Evolutionary conservation across 2,329 filamentous ascomycete species (phyloP).

Genomic region (Ascosphaera apis): DNA sequence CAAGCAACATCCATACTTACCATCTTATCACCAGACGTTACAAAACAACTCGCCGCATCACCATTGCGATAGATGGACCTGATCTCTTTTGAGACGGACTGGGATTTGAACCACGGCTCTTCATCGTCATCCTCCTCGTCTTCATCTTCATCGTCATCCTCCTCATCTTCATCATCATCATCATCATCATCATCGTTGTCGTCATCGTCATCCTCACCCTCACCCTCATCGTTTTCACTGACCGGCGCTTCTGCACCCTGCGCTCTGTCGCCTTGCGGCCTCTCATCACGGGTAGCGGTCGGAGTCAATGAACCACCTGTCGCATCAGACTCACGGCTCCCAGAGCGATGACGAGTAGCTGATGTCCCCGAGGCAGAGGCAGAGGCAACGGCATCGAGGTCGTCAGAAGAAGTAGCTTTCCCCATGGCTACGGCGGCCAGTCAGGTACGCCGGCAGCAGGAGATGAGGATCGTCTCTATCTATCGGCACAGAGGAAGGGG

Average conservation of each 20-base stretch:
- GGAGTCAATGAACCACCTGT: not conserved
- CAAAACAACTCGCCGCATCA: conserved; percentile 77
- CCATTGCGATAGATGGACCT: conserved; percentile 73
- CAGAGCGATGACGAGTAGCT: not conserved
- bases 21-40: conserved; percentile 93
- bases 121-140: conserved; percentile 74
- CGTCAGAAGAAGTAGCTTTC: not conserved
- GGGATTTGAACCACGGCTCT: conserved; percentile 84
- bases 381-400: not conserved
- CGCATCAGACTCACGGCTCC: not conserved
- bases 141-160: conserved; percentile 39
- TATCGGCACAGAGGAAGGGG: too few relatives aligned
- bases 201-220: conserved; percentile 5
- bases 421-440: not conserved
- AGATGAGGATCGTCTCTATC: too few relatives aligned
- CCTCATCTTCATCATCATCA: conserved; percentile 14
- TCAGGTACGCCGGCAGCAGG: not conserved
- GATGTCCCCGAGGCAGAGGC: not conserved
- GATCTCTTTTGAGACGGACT: conserved; percentile 59
- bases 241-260: not conserved
- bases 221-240: conserved; percentile 4
- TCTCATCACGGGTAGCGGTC: not conserved
- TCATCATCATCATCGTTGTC: conserved; percentile 9
- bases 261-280: not conserved
- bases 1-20: conserved; percentile 25